A percentile compares a stretch with the other conserved stretches of the same genome.
Evolutionary conservation across 2,329 filamentous ascomycete genomes (phyloP).

Genomic region (Neofusicoccum parvum): DNA sequence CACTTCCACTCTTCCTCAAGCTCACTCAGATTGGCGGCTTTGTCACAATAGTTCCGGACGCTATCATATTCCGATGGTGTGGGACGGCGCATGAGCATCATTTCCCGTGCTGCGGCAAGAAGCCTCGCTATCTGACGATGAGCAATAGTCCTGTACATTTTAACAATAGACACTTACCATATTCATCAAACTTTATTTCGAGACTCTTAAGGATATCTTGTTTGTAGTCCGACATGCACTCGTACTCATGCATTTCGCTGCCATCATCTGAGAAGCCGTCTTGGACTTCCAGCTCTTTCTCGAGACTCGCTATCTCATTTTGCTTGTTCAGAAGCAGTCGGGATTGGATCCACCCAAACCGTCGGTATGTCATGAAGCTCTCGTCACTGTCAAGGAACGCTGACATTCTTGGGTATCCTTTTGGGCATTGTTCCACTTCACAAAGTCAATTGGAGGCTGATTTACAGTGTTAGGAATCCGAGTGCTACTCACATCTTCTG

Average conservation of each 20-base stretch:
- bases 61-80: background rate
- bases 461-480: background rate
- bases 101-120: background rate
- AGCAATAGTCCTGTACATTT: background rate
- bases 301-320: slow-evolving; percentile 26
- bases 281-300: slow-evolving; percentile 18
- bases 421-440: slow-evolving; percentile 26
- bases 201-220: background rate
- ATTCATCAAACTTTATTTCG: background rate
- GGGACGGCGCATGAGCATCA: background rate
- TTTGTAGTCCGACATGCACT: background rate
- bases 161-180: background rate
- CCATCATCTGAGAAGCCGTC: background rate
- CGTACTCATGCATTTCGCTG: background rate
- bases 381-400: slow-evolving; percentile 46
- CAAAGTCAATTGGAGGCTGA: background rate
- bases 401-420: slow-evolving; percentile 43
- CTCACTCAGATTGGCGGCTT: background rate
- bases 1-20: slow-evolving; percentile 36
- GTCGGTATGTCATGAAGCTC: slow-evolving; percentile 45
- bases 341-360: slow-evolving; percentile 46
- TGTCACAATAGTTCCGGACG: background rate
- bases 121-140: background rate
- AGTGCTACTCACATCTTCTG: background rate
- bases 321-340: slow-evolving; percentile 41